Conservation (phyloP, 176 grass and related monocot genomes). For the Sorghum bicolor region DNA sequence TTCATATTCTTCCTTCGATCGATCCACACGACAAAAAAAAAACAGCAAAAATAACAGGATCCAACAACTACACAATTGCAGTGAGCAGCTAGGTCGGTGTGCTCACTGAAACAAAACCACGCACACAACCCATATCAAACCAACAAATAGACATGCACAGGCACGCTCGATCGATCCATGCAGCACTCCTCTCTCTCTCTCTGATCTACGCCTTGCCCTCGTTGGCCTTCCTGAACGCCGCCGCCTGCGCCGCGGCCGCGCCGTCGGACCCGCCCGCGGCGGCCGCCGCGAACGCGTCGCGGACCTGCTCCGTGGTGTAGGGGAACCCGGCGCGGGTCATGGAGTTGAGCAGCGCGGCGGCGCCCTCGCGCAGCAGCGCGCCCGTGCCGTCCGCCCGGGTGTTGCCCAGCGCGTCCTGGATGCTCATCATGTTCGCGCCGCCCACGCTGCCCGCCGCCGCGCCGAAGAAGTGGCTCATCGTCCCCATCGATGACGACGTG, state of each 20-base stretch:
- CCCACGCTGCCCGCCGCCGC: slow-evolving; percentile 21
- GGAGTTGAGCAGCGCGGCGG: slow-evolving; percentile 82
- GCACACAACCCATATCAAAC: background rate
- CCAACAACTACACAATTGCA: background rate
- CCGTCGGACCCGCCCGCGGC: slow-evolving; percentile 35
- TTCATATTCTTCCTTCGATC: background rate
- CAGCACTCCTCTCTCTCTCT: too few species aligned
- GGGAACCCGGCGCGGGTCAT: slow-evolving; percentile 55
- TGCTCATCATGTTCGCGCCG: slow-evolving; percentile 36
- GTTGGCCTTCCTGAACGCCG: slow-evolving; percentile 73
- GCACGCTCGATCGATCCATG: background rate
- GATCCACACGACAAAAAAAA: background rate
- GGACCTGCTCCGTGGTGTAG: slow-evolving; percentile 70
- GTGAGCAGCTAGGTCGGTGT: background rate
- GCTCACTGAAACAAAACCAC: background rate
- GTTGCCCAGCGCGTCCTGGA: slow-evolving; percentile 67
- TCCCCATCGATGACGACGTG: background rate
- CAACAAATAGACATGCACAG: background rate
- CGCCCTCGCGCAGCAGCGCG: slow-evolving; percentile 63
- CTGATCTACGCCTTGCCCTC: slow-evolving; percentile 40
- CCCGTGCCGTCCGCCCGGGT: slow-evolving; percentile 56
- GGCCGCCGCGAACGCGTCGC: slow-evolving; percentile 35
- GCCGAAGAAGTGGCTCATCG: slow-evolving; percentile 51
- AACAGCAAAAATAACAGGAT: background rate
- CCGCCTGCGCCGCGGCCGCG: slow-evolving; percentile 50